Base-by-base conservation (phyloP, 768 basidiomycete genomes). In the Mrakia blollopis region DNA sequence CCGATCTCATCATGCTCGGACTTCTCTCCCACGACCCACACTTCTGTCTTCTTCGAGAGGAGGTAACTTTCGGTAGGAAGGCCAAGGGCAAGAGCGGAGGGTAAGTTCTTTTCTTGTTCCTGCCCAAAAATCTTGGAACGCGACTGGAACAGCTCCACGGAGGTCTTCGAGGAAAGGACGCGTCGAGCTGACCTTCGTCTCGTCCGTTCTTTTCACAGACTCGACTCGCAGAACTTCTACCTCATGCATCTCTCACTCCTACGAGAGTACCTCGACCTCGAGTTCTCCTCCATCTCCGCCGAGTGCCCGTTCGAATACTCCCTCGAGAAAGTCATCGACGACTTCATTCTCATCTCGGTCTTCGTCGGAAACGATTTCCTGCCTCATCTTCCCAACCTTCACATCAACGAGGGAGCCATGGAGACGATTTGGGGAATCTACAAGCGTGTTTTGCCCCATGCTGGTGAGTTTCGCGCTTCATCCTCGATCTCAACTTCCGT, bases 321-420 rank as follows among this genome's bases (percentile, higher is more conserved):
- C 82, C 88, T 98, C 79, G 97, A 99, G 83, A 90, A 92, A 50
- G 87, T 99, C 83, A 96, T 99, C 82, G 96, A 99, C 83, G 97
- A 99, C 85, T 98, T 98, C 84, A 92, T 98, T 81, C 86, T 98
- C 10, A 88, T 99, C 80, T 93, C 94, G 32, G 93, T 98, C 37
- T 99, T 99, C 80, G 91, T 98, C 71, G 97, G 97, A 44, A 99
- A 98, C 82, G 96, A 98, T 85, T 98, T 98, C 85, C 84, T 98
- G 79, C 97, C 96, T 11, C 92, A 98, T 85, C 84, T 99, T 76
- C 97, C 97, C 7, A 94, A 97, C 83, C 84, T 99, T 37, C 97
- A 98, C 82, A 98, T 99, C 82, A 94, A 98, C 81, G 93, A 97
- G 84, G 97, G 98, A 82, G 97, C 93, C 23, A 83, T 99, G 79